phyloP scores from a whole-genome alignment of 2,329 filamentous ascomycete species.

The Teratosphaeria pseudoeucalypti region DNA sequence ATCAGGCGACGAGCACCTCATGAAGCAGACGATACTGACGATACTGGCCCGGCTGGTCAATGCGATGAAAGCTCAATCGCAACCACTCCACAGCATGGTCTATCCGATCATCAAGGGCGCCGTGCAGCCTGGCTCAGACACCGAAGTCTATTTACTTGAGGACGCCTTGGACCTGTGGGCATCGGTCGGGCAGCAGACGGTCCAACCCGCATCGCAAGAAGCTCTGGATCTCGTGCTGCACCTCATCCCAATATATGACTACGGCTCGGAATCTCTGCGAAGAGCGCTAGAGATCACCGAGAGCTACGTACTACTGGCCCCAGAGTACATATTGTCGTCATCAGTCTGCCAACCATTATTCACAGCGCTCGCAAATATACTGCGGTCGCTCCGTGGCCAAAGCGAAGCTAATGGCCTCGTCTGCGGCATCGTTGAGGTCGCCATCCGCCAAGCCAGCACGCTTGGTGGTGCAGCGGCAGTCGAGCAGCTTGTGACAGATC shows the following conservation, averaged over 20 bases:
- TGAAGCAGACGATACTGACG: conserved; percentile 86
- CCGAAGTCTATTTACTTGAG: conserved; percentile 75
- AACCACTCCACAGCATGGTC: conserved; percentile 68
- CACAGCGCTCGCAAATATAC: conserved; percentile 29
- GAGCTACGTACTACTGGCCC: conserved; percentile 39
- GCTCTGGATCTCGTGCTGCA: conserved; percentile 34
- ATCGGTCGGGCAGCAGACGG: conserved; percentile 57
- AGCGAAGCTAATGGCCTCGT: conserved; percentile 38
- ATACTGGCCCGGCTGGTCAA: conserved; percentile 77
- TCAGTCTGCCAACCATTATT: conserved; percentile 31
- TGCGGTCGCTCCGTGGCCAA: conserved; percentile 33
- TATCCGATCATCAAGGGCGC: conserved; percentile 74
- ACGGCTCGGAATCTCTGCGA: conserved; percentile 38
- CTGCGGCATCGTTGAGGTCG: conserved; percentile 35
- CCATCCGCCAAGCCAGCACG: conserved; percentile 42
- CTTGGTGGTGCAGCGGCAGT: conserved; percentile 40
- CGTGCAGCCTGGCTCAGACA: conserved; percentile 61
- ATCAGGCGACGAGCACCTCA: conserved; percentile 76
- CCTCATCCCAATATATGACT: conserved; percentile 38
- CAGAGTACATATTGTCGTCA: conserved; percentile 35
- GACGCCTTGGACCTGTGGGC: conserved; percentile 87
- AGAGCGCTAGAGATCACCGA: conserved; percentile 41
- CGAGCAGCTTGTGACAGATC: conserved; percentile 43
- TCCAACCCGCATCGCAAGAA: conserved; percentile 31
- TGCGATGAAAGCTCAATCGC: conserved; percentile 69